Base-by-base conservation (phyloP, 2,329 filamentous ascomycete species). In the Arthrocladium fulminans region DNA sequence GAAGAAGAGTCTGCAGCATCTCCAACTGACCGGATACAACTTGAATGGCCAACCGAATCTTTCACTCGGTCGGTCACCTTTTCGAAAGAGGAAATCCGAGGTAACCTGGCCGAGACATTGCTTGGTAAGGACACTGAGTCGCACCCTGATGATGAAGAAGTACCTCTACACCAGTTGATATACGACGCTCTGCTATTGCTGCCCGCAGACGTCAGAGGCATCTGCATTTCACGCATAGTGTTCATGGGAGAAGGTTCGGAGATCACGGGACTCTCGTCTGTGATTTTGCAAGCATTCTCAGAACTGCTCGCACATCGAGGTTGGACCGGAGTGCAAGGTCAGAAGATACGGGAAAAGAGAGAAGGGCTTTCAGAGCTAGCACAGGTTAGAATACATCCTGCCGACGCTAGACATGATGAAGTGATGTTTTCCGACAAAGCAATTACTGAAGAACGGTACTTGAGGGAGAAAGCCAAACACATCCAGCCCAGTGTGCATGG, bases 221-320 rank as follows among this genome's bases (percentile, higher is more conserved):
- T 83, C 3, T 96, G 90, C 65, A 92, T 96, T 81, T 82, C 88
- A 1, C 84, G 90, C 32, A 85, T 97, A 39, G 73, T 95, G 13
- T 85, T 98, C 60, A 84, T 83, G 0, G 92, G 92, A 25, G 88
- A 88, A 2, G 84, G 84, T 41, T 81, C 88, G 4, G 77, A 77
- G 22, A 80, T 96, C 7, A 76, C 89, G 0, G 92, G 92, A 1
- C 69, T 98, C 22, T 88, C 86, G 55, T 73, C 76, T 20, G 80
- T 90, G 22, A 75, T 95, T 30, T 67, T 95, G 25, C 77, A 84
- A 49, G 89, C 97, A 58, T 67, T 97, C 1, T 74, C 76, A 3
- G 66, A 69, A 1, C 69, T 95, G 0, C 74, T 92, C 3, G 23
- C 17, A 20, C 20, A 19, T 17, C 32, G 23, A 23, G 44, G 44